phyloP scores from a whole-genome alignment of 1,284 basidiomycete genomes.

The Irpex sp. region DNA sequence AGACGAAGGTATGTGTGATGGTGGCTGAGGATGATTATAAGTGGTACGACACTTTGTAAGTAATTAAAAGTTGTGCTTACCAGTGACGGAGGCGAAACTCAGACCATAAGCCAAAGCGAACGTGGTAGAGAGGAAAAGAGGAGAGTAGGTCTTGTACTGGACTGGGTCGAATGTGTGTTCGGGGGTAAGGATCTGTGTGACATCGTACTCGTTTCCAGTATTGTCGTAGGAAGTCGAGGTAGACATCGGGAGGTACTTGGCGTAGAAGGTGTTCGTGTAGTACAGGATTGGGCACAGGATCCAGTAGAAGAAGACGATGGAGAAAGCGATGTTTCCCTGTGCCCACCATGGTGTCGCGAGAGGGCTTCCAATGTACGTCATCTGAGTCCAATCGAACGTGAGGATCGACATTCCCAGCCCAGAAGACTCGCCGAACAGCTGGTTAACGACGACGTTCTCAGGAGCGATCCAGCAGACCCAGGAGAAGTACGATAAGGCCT shows the following conservation, averaged over 20 bases:
- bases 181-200: conserved; percentile 55
- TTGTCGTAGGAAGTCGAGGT: conserved; percentile 56
- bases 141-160: conserved; percentile 77
- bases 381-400: conserved; percentile 69
- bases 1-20: conserved; percentile 69
- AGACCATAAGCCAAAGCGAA: conserved; percentile 46
- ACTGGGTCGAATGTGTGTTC: conserved; percentile 53
- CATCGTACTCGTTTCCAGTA: conserved; percentile 63
- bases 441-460: conserved; percentile 60
- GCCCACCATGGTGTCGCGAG: conserved; percentile 66
- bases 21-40: conserved; percentile 31
- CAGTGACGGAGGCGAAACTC: conserved; percentile 59
- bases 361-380: conserved; percentile 52
- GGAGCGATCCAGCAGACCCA: conserved; percentile 78
- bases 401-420: conserved; percentile 73
- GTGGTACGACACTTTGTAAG: neutral
- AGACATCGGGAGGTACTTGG: conserved; percentile 57
- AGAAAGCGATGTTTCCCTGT: conserved; percentile 71
- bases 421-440: conserved; percentile 75
- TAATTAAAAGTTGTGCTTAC: neutral
- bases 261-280: conserved; percentile 57
- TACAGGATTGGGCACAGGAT: conserved; percentile 61
- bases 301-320: conserved; percentile 76
- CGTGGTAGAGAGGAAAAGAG: conserved; percentile 69
- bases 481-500: conserved; percentile 49